Percentiles rank a stretch among this genome's conserved stretches.
These are phyloP conservation scores for Pochonia chlamydosporia DNA, from an alignment of 2,329 filamentous ascomycete species.

Conservation along the genomic window DNA sequence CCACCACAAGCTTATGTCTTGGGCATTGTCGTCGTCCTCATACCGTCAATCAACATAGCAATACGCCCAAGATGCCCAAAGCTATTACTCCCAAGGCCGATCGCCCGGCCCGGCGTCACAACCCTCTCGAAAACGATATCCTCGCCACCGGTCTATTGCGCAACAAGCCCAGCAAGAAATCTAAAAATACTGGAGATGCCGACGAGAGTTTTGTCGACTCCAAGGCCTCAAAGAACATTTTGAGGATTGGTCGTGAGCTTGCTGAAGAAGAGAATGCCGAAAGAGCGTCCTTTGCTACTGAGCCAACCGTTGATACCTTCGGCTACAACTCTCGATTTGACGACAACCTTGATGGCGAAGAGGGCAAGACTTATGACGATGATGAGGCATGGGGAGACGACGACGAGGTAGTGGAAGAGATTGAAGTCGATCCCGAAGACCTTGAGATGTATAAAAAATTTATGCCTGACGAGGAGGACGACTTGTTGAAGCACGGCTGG, in stretches of 20 bases:
- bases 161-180: slow-evolving; percentile 68
- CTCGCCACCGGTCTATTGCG: slow-evolving; percentile 64
- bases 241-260: slow-evolving; percentile 84
- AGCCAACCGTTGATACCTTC: slow-evolving; percentile 51
- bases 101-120: slow-evolving; percentile 67
- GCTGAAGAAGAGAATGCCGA: slow-evolving; percentile 65
- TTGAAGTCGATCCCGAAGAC: slow-evolving; percentile 84
- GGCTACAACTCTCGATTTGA: slow-evolving; percentile 73
- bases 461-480: slow-evolving; percentile 66
- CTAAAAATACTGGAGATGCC: slow-evolving; percentile 55
- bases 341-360: slow-evolving; percentile 44
- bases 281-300: slow-evolving; percentile 30
- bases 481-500: slow-evolving; percentile 64
- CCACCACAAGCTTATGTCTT: not conserved
- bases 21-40: not conserved
- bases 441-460: slow-evolving; percentile 89
- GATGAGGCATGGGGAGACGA: slow-evolving; percentile 74
- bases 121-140: slow-evolving; percentile 86
- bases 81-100: slow-evolving; percentile 53
- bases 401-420: slow-evolving; percentile 63
- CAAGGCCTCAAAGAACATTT: slow-evolving; percentile 80
- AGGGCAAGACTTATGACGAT: slow-evolving; percentile 42
- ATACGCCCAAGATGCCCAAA: slow-evolving; percentile 66
- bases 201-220: slow-evolving; percentile 75
- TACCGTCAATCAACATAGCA: not conserved